phyloP scores from a whole-genome alignment of 1,284 basidiomycete species.

The Ceratobasidium sp. region DNA sequence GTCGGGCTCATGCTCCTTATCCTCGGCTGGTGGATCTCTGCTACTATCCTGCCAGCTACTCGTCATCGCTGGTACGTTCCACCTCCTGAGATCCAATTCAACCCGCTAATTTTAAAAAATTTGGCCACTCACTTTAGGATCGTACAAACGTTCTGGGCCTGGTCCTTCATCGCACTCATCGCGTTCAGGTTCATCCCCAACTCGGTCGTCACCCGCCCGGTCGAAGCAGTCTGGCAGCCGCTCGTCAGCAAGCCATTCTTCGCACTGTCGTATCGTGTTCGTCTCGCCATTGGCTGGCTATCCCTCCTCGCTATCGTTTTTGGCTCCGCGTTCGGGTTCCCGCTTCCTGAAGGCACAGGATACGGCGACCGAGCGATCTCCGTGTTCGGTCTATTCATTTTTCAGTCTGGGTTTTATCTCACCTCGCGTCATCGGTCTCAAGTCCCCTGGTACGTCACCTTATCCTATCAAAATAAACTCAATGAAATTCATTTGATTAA shows the following conservation, averaged over 20 bases:
- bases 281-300: slow-evolving; percentile 78
- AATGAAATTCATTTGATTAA: slow-evolving; percentile 47
- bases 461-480: neutral
- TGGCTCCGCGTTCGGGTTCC: slow-evolving; percentile 85
- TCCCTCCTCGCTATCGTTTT: slow-evolving; percentile 80
- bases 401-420: slow-evolving; percentile 78
- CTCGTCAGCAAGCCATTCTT: slow-evolving; percentile 76
- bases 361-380: slow-evolving; percentile 85
- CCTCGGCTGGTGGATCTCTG: slow-evolving; percentile 84
- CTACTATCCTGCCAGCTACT: slow-evolving; percentile 74
- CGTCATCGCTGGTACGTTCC: slow-evolving; percentile 74
- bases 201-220: slow-evolving; percentile 72
- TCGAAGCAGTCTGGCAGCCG: slow-evolving; percentile 75
- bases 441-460: slow-evolving; percentile 71
- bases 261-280: slow-evolving; percentile 68
- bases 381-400: slow-evolving; percentile 81
- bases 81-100: neutral
- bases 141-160: slow-evolving; percentile 81
- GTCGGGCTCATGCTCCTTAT: slow-evolving; percentile 69
- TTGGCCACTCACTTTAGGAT: slow-evolving; percentile 74
- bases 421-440: slow-evolving; percentile 70
- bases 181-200: slow-evolving; percentile 84
- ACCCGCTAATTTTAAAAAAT: neutral
- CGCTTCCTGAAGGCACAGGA: slow-evolving; percentile 67
- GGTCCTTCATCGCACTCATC: slow-evolving; percentile 82